phyloP scores from a whole-genome alignment of 768 basidiomycete species.

The Baorangia bicolor region DNA sequence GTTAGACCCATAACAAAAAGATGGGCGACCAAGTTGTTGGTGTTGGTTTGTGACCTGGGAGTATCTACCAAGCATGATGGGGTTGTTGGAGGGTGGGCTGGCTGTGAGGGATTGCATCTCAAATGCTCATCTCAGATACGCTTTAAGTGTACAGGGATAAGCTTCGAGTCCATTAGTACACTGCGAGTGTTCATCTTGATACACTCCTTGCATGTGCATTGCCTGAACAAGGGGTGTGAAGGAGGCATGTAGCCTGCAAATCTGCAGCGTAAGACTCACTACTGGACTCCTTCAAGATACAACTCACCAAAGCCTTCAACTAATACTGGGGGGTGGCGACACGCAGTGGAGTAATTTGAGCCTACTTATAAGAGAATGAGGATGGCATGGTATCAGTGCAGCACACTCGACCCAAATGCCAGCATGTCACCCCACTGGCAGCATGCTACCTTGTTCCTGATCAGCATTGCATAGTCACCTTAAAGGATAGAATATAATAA shows the following conservation, averaged over 20 bases:
- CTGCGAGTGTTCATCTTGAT: background rate
- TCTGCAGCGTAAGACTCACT: too few relatives aligned
- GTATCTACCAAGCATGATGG: background rate
- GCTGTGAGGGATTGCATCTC: background rate
- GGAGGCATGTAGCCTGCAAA: too few relatives aligned
- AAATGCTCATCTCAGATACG: background rate
- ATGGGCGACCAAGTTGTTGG: background rate
- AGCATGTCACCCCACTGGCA: too few relatives aligned
- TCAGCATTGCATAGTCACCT: background rate
- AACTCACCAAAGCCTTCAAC: background rate
- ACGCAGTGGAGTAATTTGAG: too few relatives aligned
- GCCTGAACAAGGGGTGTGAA: background rate
- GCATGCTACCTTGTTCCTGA: background rate
- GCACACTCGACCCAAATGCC: too few relatives aligned
- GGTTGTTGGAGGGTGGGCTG: too few relatives aligned
- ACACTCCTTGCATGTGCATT: conserved; percentile 6
- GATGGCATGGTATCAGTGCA: too few relatives aligned
- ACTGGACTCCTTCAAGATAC: too few relatives aligned
- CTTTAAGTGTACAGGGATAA: conserved; percentile 6
- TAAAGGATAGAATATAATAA: background rate
- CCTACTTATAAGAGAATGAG: too few relatives aligned
- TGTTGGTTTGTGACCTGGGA: background rate
- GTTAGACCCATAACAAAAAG: too few relatives aligned
- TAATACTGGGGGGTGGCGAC: background rate
- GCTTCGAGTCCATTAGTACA: background rate